A percentile compares a stretch with the other conserved stretches of the same genome.
These are phyloP conservation scores for Mucor saturninus DNA, from an alignment of 371 early-diverging fungal genomes.

Conservation along the genomic window DNA sequence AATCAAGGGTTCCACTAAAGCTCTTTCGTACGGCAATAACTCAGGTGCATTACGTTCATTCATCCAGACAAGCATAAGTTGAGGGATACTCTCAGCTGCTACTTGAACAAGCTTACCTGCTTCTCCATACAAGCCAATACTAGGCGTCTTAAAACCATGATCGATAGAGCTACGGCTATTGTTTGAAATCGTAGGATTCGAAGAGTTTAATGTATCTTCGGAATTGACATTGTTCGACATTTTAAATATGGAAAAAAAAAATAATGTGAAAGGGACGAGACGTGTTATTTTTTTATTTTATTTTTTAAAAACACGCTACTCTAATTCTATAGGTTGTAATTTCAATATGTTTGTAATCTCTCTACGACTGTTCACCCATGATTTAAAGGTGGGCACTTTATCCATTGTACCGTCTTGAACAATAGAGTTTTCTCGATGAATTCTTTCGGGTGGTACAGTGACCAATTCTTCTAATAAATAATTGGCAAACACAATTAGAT, in stretches of 20 bases:
- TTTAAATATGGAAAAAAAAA: not conserved
- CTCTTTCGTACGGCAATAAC: conserved; percentile 65
- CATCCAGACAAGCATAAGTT: conserved; percentile 68
- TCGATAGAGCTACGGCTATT: not conserved
- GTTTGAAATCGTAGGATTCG: conserved; percentile 1
- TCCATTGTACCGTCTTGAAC: conserved; percentile 1
- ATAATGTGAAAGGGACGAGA: not conserved
- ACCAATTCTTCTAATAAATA: conserved; percentile 55
- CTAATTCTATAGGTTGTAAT: conserved; percentile 25
- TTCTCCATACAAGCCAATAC: not conserved
- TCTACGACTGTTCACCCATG: conserved; percentile 36
- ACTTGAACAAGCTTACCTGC: conserved; percentile 8
- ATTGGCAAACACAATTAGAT: conserved; percentile 62
- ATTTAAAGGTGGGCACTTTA: conserved; percentile 24
- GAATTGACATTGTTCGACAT: not conserved
- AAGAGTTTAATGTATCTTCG: conserved; percentile 4
- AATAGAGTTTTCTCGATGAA: conserved; percentile 4
- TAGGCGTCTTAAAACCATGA: conserved; percentile 9
- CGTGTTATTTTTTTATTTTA: conserved; percentile 1
- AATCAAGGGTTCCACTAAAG: conserved; percentile 62
- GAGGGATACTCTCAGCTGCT: conserved; percentile 7
- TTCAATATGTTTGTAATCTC: conserved; percentile 34
- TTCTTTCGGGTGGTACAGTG: conserved; percentile 3
- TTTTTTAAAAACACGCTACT: conserved; percentile 1
- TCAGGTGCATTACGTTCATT: conserved; percentile 85